Percentiles rank a stretch among this genome's conserved stretches.
These are phyloP conservation scores for Naganishia kalamii DNA, from an alignment of 768 basidiomycete species.

Conservation along the genomic window DNA sequence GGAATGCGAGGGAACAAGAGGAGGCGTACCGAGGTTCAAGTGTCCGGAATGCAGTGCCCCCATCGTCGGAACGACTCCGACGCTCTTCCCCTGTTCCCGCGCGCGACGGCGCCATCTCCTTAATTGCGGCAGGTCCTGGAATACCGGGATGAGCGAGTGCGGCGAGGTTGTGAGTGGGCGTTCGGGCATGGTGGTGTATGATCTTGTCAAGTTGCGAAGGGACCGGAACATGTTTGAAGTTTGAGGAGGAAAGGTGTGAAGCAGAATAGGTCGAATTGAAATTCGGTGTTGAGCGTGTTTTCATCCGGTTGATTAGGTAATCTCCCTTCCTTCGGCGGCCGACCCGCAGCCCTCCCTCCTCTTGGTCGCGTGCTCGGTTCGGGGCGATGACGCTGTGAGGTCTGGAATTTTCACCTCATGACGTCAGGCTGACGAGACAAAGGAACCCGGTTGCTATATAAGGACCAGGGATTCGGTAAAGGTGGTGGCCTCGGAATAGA, in stretches of 20 bases:
- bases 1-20: neutral
- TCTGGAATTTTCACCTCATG: too few species aligned
- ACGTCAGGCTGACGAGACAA: too few species aligned
- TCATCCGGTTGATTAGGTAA: too few species aligned
- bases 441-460: too few species aligned
- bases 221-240: neutral
- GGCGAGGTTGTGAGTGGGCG: neutral
- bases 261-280: too few species aligned
- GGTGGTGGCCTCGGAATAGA: too few species aligned
- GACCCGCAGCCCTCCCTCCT: too few species aligned
- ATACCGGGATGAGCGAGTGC: conserved; percentile 36
- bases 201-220: neutral
- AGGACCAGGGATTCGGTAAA: too few species aligned
- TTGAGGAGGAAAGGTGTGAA: neutral
- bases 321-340: too few species aligned
- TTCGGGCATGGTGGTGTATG: neutral
- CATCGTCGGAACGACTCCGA: conserved; percentile 98
- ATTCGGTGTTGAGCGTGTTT: too few species aligned
- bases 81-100: conserved; percentile 56
- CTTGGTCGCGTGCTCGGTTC: too few species aligned
- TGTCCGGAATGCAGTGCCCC: conserved; percentile 93
- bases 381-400: too few species aligned
- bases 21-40: conserved; percentile 65
- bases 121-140: conserved; percentile 38
- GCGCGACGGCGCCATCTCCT: conserved; percentile 64